Conservation (phyloP, 2,329 filamentous ascomycete genomes). For the Plenodomus tracheiphilus region DNA sequence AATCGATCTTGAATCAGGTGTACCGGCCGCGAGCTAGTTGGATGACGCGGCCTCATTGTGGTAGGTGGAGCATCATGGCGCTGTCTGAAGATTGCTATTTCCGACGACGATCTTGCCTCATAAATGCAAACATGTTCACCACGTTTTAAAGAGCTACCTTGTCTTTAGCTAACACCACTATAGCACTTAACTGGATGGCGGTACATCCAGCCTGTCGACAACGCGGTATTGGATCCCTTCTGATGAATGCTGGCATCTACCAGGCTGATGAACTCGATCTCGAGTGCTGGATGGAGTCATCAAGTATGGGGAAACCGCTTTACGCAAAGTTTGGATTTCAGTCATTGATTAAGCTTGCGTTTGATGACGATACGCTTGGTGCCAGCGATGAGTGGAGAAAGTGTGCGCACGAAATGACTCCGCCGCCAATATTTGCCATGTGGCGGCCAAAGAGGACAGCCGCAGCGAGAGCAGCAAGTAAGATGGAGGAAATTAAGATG, state of each 20-base stretch:
- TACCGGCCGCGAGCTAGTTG: slow-evolving; percentile 35
- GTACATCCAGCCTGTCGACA: slow-evolving; percentile 42
- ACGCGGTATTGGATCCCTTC: slow-evolving; percentile 40
- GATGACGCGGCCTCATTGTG: slow-evolving; percentile 41
- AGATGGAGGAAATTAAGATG: slow-evolving; percentile 16
- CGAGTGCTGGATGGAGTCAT: slow-evolving; percentile 46
- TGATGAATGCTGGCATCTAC: slow-evolving; percentile 40
- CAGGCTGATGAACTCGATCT: slow-evolving; percentile 40
- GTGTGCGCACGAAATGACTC: slow-evolving; percentile 39
- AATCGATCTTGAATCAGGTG: slow-evolving; percentile 38
- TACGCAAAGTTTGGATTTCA: slow-evolving; percentile 41
- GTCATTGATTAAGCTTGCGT: slow-evolving; percentile 32
- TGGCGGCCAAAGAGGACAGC: slow-evolving; percentile 35
- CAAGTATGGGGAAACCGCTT: slow-evolving; percentile 39
- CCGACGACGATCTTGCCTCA: neutral
- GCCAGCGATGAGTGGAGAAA: slow-evolving; percentile 38
- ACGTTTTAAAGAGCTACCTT: neutral
- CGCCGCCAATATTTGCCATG: slow-evolving; percentile 34
- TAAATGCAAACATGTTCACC: neutral
- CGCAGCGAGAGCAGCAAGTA: slow-evolving; percentile 5
- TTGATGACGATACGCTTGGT: slow-evolving; percentile 29
- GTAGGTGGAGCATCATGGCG: slow-evolving; percentile 24
- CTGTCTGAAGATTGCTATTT: slow-evolving; percentile 3
- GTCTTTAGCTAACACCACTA: slow-evolving; percentile 11
- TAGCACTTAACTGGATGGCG: slow-evolving; percentile 43